Percentiles rank a stretch among this genome's conserved stretches.
Conservation (phyloP, 805 yeast genomes). For the Metschnikowia proteae region DNA sequence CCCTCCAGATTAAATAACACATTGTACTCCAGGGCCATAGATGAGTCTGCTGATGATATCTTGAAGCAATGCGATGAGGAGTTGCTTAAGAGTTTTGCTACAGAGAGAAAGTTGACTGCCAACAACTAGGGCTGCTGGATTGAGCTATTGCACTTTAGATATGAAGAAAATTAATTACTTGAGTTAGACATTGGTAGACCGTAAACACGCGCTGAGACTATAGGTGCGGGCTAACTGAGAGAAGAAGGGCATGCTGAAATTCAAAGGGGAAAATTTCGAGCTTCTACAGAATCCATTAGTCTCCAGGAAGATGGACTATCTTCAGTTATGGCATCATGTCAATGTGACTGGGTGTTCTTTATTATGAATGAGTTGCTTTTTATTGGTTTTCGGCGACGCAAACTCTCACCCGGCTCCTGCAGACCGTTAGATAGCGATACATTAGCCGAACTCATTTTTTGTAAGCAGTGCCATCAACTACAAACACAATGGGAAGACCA, state of each 20-base stretch:
- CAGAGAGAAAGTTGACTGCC: constrained; percentile 48
- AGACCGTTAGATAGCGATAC: not conserved
- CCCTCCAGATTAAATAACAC: constrained; percentile 74
- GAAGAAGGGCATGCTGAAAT: not conserved
- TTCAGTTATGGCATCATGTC: too few relatives aligned
- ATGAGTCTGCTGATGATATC: constrained; percentile 65
- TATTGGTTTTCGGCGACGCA: constrained; percentile 2
- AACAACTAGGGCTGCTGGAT: constrained; percentile 10
- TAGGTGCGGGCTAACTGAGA: not conserved
- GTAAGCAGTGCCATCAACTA: not conserved
- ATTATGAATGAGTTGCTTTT: not conserved
- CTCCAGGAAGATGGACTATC: too few relatives aligned
- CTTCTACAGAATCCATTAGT: too few relatives aligned
- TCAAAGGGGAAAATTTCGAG: too few relatives aligned
- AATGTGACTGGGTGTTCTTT: not conserved
- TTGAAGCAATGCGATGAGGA: constrained; percentile 69
- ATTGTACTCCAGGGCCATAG: constrained; percentile 63
- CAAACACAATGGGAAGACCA: constrained; percentile 28
- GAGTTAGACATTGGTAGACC: not conserved
- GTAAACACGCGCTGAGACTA: not conserved
- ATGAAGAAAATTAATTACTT: constrained; percentile 2
- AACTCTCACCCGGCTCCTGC: not conserved
- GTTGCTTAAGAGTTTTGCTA: constrained; percentile 57
- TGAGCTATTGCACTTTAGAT: constrained; percentile 8
- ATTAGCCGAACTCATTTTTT: not conserved